phyloP scores from a whole-genome alignment of 1,284 basidiomycete genomes.

The Rugosomyces carneus region DNA sequence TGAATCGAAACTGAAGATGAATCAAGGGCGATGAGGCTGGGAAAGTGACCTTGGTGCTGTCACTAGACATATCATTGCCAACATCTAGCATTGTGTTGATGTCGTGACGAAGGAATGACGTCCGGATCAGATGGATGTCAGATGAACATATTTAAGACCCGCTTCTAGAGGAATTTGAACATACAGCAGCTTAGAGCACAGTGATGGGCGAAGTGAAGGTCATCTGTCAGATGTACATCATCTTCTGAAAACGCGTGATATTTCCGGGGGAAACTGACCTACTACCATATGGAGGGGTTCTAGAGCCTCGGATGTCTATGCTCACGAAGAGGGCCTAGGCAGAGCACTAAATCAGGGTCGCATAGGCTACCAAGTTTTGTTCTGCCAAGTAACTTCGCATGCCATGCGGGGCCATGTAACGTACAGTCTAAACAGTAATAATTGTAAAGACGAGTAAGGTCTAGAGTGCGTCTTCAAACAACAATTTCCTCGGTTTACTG shows the following conservation, averaged over 20 bases:
- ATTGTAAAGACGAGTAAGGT: constrained; percentile 9
- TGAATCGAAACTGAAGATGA: not conserved
- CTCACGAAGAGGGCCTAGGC: not conserved
- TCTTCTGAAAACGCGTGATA: not conserved
- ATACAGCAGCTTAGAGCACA: not conserved
- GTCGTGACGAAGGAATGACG: not conserved
- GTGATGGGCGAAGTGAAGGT: too few relatives aligned
- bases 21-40: not conserved
- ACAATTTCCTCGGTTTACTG: constrained; percentile 31
- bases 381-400: not conserved
- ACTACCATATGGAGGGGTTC: not conserved
- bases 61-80: not conserved
- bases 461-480: constrained; percentile 32
- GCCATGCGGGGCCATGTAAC: not conserved
- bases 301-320: constrained; percentile 4
- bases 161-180: constrained; percentile 3
- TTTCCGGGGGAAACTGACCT: constrained; percentile 1
- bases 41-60: not conserved
- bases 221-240: constrained; percentile 6
- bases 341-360: constrained; percentile 1
- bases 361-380: not conserved
- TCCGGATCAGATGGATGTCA: constrained; percentile 4
- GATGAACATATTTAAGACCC: constrained; percentile 1
- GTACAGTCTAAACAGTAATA: constrained; percentile 3
- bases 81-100: not conserved